phyloP scores from a whole-genome alignment of 148 eudicot species.

The Camellia sinensis region DNA sequence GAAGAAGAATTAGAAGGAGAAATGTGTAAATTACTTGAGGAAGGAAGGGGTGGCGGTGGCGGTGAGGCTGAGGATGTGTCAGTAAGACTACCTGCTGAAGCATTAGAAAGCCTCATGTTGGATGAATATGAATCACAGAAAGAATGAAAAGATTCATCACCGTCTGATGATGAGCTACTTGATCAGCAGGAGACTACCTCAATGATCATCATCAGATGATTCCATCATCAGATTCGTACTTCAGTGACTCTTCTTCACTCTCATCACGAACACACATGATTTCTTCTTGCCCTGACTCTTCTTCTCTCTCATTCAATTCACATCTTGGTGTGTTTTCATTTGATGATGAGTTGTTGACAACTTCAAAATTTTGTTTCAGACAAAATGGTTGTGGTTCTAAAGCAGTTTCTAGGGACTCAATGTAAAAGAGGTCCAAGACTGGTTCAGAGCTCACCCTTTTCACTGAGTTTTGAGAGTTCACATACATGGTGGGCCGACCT shows the following conservation, averaged over 20 bases:
- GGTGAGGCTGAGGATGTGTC: conserved; percentile 38
- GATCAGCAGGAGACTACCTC: conserved; percentile 18
- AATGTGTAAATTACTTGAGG: conserved; percentile 24
- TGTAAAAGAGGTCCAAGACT: conserved; percentile 55
- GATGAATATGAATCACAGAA: conserved; percentile 52
- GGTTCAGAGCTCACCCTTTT: conserved; percentile 58
- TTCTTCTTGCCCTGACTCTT: conserved; percentile 33
- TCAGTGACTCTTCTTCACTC: conserved; percentile 41
- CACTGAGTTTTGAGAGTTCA: conserved; percentile 33
- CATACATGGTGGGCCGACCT: conserved; percentile 39
- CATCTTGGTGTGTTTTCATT: conserved; percentile 16
- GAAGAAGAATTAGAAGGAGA: conserved; percentile 30
- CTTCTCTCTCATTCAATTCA: conserved; percentile 28
- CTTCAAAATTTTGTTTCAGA: conserved; percentile 21
- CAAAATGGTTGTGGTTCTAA: conserved; percentile 48
- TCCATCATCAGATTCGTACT: conserved; percentile 22
- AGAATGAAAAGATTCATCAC: conserved; percentile 83
- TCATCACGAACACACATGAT: conserved; percentile 58
- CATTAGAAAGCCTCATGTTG: conserved; percentile 56
- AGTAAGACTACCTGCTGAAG: conserved; percentile 46
- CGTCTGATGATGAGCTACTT: conserved; percentile 40
- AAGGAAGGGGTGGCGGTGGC: conserved; percentile 54
- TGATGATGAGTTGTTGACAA: conserved; percentile 13
- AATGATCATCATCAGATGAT: too few relatives aligned
- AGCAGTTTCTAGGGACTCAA: conserved; percentile 48